Base-by-base conservation (phyloP, 192 early-diverging fungal genomes). In the Gonapodya prolifera region DNA sequence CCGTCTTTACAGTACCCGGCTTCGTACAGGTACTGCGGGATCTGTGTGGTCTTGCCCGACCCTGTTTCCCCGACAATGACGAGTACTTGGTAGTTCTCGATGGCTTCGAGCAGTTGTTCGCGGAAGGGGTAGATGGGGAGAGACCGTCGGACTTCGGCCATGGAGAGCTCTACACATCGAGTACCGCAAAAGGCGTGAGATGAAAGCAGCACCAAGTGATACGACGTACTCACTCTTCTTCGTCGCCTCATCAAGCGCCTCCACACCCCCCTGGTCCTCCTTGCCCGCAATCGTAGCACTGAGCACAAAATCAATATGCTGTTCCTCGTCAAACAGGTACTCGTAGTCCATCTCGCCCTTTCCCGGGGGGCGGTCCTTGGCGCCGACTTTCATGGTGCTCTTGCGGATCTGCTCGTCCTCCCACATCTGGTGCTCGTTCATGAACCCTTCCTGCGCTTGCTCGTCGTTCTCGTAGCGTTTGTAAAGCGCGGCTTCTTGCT, bases 21-120 rank as follows among this genome's bases (percentile, higher is more conserved):
- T 79, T 99, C 97, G 81, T 92, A 88, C 33, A 99, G 83, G 77
- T 99, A 99, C 82, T 99, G 97, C 17, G 98, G 94, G 32, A 99
- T 86, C 81, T 99, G 96, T 23, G 96, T 99, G 0, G 96, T 99
- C 83, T 99, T 99, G 23, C 97, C 97, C 1, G 94, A 96, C 1
- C 97, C 97, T 0, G 97, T 99, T 85, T 98, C 95, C 35, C 96
- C 97, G 16, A 96, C 96, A 77, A 99, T 92, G 78, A 99, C 89
- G n/a, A 99, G 77, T 0, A 94, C 91, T 81, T 94, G 96, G 79
- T 87, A 89, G 33, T 94, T 83, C 31, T 95, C 89, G 34, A 99
- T 89, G 1, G 96, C 94, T 0, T 90, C 85, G 70, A 99, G 76
- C 13, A 99, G 85, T 23, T 92, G 77, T n/a, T 96, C 87, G 2